A percentile compares a stretch with the other conserved stretches of the same genome.
These are phyloP conservation scores for Gonapodya sp. DNA, from an alignment of 192 early-diverging fungal species.

Conservation along the genomic window DNA sequence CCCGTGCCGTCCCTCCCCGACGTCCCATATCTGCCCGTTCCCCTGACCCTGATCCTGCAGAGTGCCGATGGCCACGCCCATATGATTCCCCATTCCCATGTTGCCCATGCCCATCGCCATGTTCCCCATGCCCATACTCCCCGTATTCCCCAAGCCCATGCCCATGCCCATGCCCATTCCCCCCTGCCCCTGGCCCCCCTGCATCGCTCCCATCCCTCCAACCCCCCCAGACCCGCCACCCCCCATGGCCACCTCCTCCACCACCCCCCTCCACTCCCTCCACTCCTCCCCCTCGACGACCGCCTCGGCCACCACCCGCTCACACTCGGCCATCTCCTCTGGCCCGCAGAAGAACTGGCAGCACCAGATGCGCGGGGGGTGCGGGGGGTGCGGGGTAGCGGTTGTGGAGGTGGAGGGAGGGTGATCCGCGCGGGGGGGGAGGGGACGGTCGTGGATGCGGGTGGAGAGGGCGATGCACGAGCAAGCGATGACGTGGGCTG, in stretches of 20 bases:
- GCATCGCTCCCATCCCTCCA: neutral
- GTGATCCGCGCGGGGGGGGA: neutral
- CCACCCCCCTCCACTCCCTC: neutral
- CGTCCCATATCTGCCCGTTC: neutral
- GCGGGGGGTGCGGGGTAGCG: neutral
- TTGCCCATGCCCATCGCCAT: no score
- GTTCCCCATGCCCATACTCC: neutral
- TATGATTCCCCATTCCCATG: no score
- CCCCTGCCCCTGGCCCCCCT: neutral
- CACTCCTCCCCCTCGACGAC: neutral
- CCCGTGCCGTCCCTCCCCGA: neutral
- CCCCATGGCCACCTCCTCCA: neutral
- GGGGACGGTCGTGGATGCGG: neutral
- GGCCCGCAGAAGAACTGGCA: neutral
- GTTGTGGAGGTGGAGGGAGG: neutral
- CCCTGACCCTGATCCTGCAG: no score
- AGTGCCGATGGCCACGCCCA: no score
- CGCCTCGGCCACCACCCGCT: neutral
- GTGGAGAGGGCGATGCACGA: neutral
- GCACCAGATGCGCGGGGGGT: neutral
- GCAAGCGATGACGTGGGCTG: neutral
- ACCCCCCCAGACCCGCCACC: neutral
- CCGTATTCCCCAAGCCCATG: neutral
- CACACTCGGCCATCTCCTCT: neutral
- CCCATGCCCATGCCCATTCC: neutral